Evolutionary conservation across 495 filamentous ascomycete genomes (phyloP), one percentile per base, ranked within the genome.

Genomic region (Podospora australis): DNA sequence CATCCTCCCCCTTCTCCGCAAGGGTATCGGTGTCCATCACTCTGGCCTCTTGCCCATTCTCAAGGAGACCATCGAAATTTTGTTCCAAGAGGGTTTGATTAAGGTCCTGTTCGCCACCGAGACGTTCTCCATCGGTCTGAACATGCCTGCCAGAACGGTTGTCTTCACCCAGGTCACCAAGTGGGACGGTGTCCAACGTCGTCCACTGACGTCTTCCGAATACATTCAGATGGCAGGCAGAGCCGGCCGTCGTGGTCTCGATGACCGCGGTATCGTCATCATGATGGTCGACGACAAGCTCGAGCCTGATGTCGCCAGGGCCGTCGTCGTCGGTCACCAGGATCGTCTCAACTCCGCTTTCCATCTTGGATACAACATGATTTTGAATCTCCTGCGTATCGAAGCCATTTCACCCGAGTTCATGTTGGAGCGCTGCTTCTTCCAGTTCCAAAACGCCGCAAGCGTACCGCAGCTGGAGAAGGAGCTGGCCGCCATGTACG

Each of bases 311-410:
- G 78, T 85, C 46, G 92, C 92, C 21, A 92, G 92, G 66, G 83
- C 86, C 41, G 96, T 98, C 49, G 92, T 98, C 22, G 86, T 91
- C 43, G 92, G 92, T 60, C 84, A 96, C 60, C 92, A 98, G 62
- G 92, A 98, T 63, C 84, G 88, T 35, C 79, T 98, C 32, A 97
- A 97, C 67, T 97, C 92, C 2, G 92, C 92, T 11, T 98, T 98
- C 71, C 86, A 97, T 62, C 76, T 98, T 9, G 90, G 92, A n/a
- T 97, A 98, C 72, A 98, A 97, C 67, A 98, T 97, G 92, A 84
- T 98, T 59, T 71, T 98, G 49, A 98, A 98, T 55, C 70, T 98
- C 43, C 86, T 96, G 72, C 78, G 92, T 69, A 89, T 97, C 28
- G 92, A 97, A 63, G 90, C 88, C 10, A 92, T 98, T 42, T 95